Percentiles rank a stretch among this genome's conserved stretches.
Conservation (phyloP, 1,139 yeast species). For the Scheffersomyces parashehatae region DNA sequence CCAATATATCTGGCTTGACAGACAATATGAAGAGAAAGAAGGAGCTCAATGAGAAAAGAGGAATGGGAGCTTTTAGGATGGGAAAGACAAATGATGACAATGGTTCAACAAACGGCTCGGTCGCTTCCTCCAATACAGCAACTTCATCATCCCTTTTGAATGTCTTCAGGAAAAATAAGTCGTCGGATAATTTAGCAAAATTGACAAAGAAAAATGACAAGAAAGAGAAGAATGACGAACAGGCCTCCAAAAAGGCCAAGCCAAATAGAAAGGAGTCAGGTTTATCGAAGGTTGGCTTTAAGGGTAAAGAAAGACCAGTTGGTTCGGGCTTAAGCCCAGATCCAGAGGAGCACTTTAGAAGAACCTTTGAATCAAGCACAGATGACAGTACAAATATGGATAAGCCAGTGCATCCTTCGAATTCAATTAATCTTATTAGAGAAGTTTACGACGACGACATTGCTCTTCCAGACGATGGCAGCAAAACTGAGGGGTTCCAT, state of each 20-base stretch:
- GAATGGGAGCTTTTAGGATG: background rate
- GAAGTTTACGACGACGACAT: slow-evolving; percentile 33
- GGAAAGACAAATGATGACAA: slow-evolving; percentile 8
- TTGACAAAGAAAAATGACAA: slow-evolving; percentile 1
- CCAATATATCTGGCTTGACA: slow-evolving; percentile 21
- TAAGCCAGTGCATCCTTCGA: background rate
- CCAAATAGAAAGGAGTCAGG: background rate
- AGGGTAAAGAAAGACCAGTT: background rate
- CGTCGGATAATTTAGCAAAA: slow-evolving; percentile 19
- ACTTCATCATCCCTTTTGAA: slow-evolving; percentile 14
- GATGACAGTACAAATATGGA: no score
- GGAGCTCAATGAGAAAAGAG: slow-evolving; percentile 1
- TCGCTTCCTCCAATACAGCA: background rate
- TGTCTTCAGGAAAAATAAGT: slow-evolving; percentile 26
- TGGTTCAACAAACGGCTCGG: background rate
- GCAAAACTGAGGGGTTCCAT: slow-evolving; percentile 4
- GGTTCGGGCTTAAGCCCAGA: slow-evolving; percentile 1
- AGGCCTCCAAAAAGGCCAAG: slow-evolving; percentile 3
- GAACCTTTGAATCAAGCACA: no score
- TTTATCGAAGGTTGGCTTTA: background rate
- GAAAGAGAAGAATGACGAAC: slow-evolving; percentile 3
- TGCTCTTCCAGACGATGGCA: slow-evolving; percentile 7
- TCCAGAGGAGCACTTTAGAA: background rate
- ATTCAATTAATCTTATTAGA: slow-evolving; percentile 33
- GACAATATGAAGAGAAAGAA: slow-evolving; percentile 2